Evolutionary conservation across 2,329 filamentous ascomycete species (phyloP).

Genomic region (Eurotiales sp.): DNA sequence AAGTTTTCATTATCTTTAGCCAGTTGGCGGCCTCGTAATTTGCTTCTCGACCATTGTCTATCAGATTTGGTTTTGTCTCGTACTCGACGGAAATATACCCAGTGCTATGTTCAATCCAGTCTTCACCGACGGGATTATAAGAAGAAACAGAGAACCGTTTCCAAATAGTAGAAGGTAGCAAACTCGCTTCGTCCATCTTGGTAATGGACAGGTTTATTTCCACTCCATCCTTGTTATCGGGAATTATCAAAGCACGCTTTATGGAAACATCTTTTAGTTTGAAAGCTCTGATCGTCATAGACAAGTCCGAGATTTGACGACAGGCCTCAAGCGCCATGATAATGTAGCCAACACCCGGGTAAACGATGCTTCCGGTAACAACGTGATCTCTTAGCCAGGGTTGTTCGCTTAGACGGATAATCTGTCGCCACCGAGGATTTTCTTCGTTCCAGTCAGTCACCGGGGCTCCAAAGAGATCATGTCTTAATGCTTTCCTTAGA

Average conservation of each 20-base stretch:
- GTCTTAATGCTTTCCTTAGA: constrained; percentile 23
- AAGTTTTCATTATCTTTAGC: constrained; percentile 15
- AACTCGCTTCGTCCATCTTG: constrained; percentile 20
- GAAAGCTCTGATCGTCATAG: constrained; percentile 16
- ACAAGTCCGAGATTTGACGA: constrained; percentile 20
- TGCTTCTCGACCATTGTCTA: constrained; percentile 22
- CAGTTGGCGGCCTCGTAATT: constrained; percentile 18
- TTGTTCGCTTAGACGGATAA: constrained; percentile 26
- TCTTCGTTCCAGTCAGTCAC: constrained; percentile 27
- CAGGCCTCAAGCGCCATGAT: constrained; percentile 29
- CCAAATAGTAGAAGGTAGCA: constrained; percentile 21
- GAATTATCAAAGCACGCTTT: constrained; percentile 27
- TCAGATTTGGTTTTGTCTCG: constrained; percentile 13
- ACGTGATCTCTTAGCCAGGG: constrained; percentile 30
- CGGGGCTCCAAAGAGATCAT: constrained; percentile 29
- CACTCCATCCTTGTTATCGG: constrained; percentile 28
- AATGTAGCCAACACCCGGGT: constrained; percentile 27
- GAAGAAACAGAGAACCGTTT: constrained; percentile 29
- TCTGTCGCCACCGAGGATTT: constrained; percentile 27
- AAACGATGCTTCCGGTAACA: constrained; percentile 18
- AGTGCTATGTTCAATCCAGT: constrained; percentile 35
- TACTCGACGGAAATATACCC: constrained; percentile 28
- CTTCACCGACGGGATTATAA: constrained; percentile 24
- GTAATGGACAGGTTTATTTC: constrained; percentile 27
- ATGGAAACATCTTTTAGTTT: constrained; percentile 24